phyloP scores from a whole-genome alignment of 2,329 filamentous ascomycete genomes.

The Aspergillus jensenii region DNA sequence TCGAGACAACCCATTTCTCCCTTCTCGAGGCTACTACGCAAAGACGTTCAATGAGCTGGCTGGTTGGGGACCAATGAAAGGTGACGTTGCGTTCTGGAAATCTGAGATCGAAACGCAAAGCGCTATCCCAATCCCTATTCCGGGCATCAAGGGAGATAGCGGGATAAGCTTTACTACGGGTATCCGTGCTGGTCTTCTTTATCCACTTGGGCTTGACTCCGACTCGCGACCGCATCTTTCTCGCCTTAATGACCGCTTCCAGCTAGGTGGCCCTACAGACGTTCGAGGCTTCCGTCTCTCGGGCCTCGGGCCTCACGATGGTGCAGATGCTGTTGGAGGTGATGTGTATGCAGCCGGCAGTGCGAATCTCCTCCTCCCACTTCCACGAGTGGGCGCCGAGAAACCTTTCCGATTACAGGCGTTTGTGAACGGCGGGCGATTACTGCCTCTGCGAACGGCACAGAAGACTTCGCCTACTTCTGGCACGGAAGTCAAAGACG shows the following conservation, averaged over 20 bases:
- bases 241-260: constrained; percentile 90
- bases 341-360: constrained; percentile 90
- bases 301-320: constrained; percentile 85
- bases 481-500: constrained; percentile 46
- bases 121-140: constrained; percentile 71
- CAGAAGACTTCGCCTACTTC: constrained; percentile 49
- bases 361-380: constrained; percentile 78
- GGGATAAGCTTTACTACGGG: constrained; percentile 82
- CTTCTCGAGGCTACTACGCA: constrained; percentile 76
- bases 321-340: constrained; percentile 80
- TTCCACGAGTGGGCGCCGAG: constrained; percentile 78
- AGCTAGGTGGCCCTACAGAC: constrained; percentile 90
- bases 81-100: constrained; percentile 93
- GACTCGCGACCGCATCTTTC: constrained; percentile 61
- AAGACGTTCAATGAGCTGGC: constrained; percentile 81
- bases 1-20: constrained; percentile 81
- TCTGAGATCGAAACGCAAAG: constrained; percentile 80
- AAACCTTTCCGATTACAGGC: constrained; percentile 84
- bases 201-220: constrained; percentile 69
- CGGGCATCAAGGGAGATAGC: constrained; percentile 66
- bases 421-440: constrained; percentile 85
- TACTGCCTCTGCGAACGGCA: constrained; percentile 71
- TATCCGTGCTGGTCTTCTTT: constrained; percentile 77
- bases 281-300: constrained; percentile 90
- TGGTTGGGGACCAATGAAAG: constrained; percentile 76